These are phyloP conservation scores for Penicillium cataractarum DNA, from an alignment of 495 filamentous ascomycete species.

Conservation along the genomic window DNA sequence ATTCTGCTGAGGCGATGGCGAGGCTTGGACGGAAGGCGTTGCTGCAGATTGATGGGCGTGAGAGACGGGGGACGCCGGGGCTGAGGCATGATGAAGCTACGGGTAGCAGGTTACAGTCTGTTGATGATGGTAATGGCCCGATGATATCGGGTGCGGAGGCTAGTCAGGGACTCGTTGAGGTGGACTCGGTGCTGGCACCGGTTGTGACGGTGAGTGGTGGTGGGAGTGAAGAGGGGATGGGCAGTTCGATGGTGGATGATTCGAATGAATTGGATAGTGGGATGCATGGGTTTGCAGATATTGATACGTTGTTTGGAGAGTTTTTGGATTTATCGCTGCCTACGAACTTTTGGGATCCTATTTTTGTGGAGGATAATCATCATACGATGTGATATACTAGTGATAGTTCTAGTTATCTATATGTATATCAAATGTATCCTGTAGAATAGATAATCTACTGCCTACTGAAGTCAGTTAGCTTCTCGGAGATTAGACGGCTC, in stretches of 20 bases:
- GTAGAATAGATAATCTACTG: too few relatives aligned
- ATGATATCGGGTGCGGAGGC: background rate
- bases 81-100: background rate
- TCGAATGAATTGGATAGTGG: constrained; percentile 11
- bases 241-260: background rate
- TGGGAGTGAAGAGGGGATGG: constrained; percentile 8
- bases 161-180: background rate
- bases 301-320: constrained; percentile 46
- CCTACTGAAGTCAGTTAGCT: too few relatives aligned
- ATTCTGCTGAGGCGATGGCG: constrained; percentile 64
- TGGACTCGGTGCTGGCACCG: constrained; percentile 1
- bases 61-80: constrained; percentile 1
- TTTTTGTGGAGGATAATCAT: constrained; percentile 33
- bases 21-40: constrained; percentile 53
- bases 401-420: too few relatives aligned
- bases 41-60: constrained; percentile 33
- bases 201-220: background rate
- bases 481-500: too few relatives aligned
- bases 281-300: constrained; percentile 39
- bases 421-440: too few relatives aligned
- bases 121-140: background rate
- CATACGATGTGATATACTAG: too few relatives aligned
- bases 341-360: constrained; percentile 49
- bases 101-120: background rate
- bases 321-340: constrained; percentile 47